These are phyloP conservation scores for Ustilago tritici DNA, from an alignment of 1,284 basidiomycete species.

Conservation along the genomic window DNA sequence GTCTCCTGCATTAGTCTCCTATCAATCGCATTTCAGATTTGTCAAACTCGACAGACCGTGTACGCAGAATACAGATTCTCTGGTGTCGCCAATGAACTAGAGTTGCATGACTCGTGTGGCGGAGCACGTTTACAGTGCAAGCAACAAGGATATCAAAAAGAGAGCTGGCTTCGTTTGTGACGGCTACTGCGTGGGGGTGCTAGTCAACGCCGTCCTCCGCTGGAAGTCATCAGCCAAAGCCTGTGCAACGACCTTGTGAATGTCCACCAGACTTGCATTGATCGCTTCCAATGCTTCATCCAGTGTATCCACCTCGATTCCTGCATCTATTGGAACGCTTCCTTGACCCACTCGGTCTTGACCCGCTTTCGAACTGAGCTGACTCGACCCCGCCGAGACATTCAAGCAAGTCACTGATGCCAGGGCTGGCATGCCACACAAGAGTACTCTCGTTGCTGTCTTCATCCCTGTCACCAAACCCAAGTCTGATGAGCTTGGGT, in stretches of 20 bases:
- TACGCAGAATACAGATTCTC: neutral
- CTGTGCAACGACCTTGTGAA: slow-evolving; percentile 49
- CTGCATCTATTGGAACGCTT: slow-evolving; percentile 11
- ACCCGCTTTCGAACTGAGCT: slow-evolving; percentile 3
- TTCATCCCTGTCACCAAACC: slow-evolving; percentile 69
- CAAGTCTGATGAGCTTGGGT: slow-evolving; percentile 82
- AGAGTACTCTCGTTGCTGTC: slow-evolving; percentile 72
- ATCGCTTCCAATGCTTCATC: slow-evolving; percentile 25
- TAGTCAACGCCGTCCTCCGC: slow-evolving; percentile 29
- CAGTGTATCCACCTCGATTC: slow-evolving; percentile 20
- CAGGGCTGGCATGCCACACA: slow-evolving; percentile 90
- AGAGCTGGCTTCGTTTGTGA: neutral
- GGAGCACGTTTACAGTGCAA: neutral
- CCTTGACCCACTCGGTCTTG: neutral
- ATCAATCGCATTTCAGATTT: slow-evolving; percentile 10
- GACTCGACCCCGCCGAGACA: slow-evolving; percentile 27
- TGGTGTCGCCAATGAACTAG: too few species aligned
- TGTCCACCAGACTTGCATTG: slow-evolving; percentile 39
- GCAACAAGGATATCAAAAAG: neutral
- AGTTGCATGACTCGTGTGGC: neutral
- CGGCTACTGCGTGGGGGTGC: neutral
- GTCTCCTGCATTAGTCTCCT: slow-evolving; percentile 7
- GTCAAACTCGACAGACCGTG: neutral
- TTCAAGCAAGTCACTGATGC: slow-evolving; percentile 77
- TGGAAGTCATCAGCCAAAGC: slow-evolving; percentile 41